These are phyloP conservation scores for Phytophthora litchii DNA, from an alignment of 352 stramenopile species.

Conservation along the genomic window DNA sequence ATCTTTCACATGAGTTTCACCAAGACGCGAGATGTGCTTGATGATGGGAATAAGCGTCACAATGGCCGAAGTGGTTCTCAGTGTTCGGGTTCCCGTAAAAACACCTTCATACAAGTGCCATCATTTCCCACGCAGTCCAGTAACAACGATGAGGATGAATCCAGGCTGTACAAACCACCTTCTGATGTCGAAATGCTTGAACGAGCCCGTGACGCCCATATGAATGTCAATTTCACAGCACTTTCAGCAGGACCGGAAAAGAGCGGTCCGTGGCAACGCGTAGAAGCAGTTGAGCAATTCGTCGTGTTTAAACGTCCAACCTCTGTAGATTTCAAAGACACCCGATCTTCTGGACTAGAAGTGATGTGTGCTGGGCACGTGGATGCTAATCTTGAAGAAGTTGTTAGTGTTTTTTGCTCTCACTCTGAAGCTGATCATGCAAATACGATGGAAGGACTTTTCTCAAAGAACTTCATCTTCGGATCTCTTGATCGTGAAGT, in stretches of 20 bases:
- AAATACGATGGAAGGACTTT: slow-evolving; percentile 32
- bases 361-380: slow-evolving; percentile 28
- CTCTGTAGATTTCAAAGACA: neutral
- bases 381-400: slow-evolving; percentile 29
- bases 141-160: slow-evolving; percentile 5
- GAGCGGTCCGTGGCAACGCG: slow-evolving; percentile 15
- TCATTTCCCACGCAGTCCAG: slow-evolving; percentile 8
- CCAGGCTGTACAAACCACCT: slow-evolving; percentile 10
- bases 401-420: slow-evolving; percentile 20
- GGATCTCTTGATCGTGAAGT: slow-evolving; percentile 29
- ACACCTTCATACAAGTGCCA: neutral
- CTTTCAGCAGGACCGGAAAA: slow-evolving; percentile 12
- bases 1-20: neutral
- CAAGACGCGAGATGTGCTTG: slow-evolving; percentile 3
- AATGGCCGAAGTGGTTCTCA: slow-evolving; percentile 10
- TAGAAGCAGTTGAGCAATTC: slow-evolving; percentile 16
- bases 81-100: slow-evolving; percentile 6
- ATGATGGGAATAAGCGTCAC: slow-evolving; percentile 6
- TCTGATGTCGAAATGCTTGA: slow-evolving; percentile 17
- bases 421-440: slow-evolving; percentile 20
- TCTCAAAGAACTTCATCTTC: slow-evolving; percentile 36
- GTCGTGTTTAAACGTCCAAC: slow-evolving; percentile 15
- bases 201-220: slow-evolving; percentile 15
- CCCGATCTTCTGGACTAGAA: slow-evolving; percentile 12
- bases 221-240: slow-evolving; percentile 14